Evolutionary conservation across 768 basidiomycete genomes (phyloP), one percentile per base, ranked within the genome.

Genomic region (Galerina sulciceps): DNA sequence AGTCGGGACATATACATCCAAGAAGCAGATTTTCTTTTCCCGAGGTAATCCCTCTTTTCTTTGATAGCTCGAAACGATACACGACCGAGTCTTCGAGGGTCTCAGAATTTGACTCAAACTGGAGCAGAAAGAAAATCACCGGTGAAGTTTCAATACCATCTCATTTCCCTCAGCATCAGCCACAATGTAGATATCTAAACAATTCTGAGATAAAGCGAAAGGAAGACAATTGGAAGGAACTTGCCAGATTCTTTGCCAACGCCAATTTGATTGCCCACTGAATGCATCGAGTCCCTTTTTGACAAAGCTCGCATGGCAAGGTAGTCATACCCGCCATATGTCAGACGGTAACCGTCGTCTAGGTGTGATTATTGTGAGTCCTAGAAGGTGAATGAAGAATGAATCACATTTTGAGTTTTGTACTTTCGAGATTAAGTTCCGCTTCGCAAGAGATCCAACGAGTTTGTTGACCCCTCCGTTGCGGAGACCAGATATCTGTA

Each of bases 1-100:
- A 99, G 76, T 18, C 97, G 85, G 18, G 94, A 96, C 93, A 99
- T 93, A 75, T 98, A 99, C 95, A 99, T 97, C 97, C 97, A 99
- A 15, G 93, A 93, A 0, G 97, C 96, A 15, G 90, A 93, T 74
- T 94, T 94, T 41, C 97, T 85, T 73, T 95, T 96, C 20, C 96
- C 94, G 55, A 99, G 78, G 71, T 99, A 99, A 69, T 99, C 97
- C 59, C 97, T 82, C 70, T 99, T 99, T 66, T 89, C 84, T 75
- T 99, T 99, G 77, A 99, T 94, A 0, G 94, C 88, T 41, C 97
- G 89, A 77, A 99, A 99, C 0, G 96, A 98, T 65, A 98, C 87
- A n/a, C 97, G 91, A 35, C 97, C 97, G 15, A 99, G 84, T 41
- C 97, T 98, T 70, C 59, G 35, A 14, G 18, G 43, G 18, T 38